These are phyloP conservation scores for Boletus rubescentipes DNA, from an alignment of 768 basidiomycete species.

Conservation along the genomic window DNA sequence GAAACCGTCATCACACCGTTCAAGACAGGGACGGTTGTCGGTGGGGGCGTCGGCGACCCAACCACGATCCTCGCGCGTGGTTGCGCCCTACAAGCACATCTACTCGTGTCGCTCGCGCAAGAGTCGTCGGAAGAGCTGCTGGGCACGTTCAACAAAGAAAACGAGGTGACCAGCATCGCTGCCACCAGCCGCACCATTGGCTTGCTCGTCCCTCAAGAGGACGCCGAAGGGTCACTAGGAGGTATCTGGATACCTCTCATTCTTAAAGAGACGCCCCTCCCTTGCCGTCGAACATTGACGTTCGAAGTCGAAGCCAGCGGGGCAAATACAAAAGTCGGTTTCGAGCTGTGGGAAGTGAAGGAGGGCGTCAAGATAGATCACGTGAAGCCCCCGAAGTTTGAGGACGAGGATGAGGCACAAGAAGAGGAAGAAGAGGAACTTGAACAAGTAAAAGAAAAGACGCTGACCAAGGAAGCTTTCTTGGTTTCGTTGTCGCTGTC, in stretches of 20 bases:
- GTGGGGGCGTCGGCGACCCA: slow-evolving; percentile 74
- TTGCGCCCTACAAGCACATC: slow-evolving; percentile 70
- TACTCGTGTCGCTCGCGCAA: slow-evolving; percentile 50
- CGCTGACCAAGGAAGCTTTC: slow-evolving; percentile 51
- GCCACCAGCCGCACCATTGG: slow-evolving; percentile 67
- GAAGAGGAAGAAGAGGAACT: slow-evolving; percentile 57
- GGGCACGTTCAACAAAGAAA: slow-evolving; percentile 46
- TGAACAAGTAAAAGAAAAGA: slow-evolving; percentile 64
- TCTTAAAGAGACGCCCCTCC: slow-evolving; percentile 68
- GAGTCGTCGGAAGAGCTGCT: slow-evolving; percentile 53
- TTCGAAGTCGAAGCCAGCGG: slow-evolving; percentile 56
- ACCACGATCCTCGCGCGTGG: slow-evolving; percentile 76
- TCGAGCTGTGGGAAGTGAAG: slow-evolving; percentile 78
- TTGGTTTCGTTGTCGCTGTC: slow-evolving; percentile 39
- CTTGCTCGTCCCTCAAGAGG: slow-evolving; percentile 56
- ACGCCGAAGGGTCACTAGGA: slow-evolving; percentile 43
- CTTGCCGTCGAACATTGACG: slow-evolving; percentile 57
- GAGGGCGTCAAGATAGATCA: slow-evolving; percentile 67
- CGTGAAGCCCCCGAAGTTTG: slow-evolving; percentile 45
- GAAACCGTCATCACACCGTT: slow-evolving; percentile 68
- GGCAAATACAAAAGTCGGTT: slow-evolving; percentile 42
- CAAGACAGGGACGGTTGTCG: slow-evolving; percentile 61
- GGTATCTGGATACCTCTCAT: slow-evolving; percentile 68
- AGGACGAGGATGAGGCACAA: slow-evolving; percentile 46
- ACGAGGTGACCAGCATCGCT: slow-evolving; percentile 42